Evolutionary conservation across 768 basidiomycete genomes (phyloP).

Genomic region (Holtermanniella nyarrowii): DNA sequence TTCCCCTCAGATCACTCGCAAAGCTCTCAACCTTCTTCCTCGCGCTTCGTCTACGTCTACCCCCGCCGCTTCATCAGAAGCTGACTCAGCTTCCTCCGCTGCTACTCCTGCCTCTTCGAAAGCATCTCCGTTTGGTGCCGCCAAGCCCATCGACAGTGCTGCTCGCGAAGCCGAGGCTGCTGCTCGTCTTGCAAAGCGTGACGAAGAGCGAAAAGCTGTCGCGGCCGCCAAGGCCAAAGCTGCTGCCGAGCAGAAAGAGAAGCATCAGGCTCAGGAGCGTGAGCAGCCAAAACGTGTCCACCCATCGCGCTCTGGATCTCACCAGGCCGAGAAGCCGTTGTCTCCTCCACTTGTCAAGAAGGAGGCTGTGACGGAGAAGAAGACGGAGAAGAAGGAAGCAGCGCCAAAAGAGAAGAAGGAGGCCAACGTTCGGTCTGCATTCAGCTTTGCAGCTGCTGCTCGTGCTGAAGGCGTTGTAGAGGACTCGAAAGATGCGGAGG

Average conservation of each 20-base stretch:
- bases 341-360: background rate
- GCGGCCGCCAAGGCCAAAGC: constrained; percentile 18
- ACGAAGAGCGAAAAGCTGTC: constrained; percentile 29
- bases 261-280: constrained; percentile 9
- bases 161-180: constrained; percentile 49
- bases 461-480: constrained; percentile 19
- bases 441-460: constrained; percentile 76
- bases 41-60: constrained; percentile 50
- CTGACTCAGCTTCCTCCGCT: constrained; percentile 54
- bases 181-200: constrained; percentile 28
- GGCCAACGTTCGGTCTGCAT: constrained; percentile 56
- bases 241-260: constrained; percentile 26
- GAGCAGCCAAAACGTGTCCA: constrained; percentile 8
- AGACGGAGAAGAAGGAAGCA: constrained; percentile 3
- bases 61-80: constrained; percentile 47
- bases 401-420: constrained; percentile 13
- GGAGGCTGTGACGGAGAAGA: constrained; percentile 4
- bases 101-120: constrained; percentile 45
- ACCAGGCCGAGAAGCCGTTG: background rate
- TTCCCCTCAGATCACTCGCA: constrained; percentile 50
- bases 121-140: constrained; percentile 74
- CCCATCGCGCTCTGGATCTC: constrained; percentile 5
- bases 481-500: constrained; percentile 10
- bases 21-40: constrained; percentile 44
- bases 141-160: constrained; percentile 78